phyloP scores from a whole-genome alignment of 2,329 filamentous ascomycete species.

The Sporothrix schenckii region DNA sequence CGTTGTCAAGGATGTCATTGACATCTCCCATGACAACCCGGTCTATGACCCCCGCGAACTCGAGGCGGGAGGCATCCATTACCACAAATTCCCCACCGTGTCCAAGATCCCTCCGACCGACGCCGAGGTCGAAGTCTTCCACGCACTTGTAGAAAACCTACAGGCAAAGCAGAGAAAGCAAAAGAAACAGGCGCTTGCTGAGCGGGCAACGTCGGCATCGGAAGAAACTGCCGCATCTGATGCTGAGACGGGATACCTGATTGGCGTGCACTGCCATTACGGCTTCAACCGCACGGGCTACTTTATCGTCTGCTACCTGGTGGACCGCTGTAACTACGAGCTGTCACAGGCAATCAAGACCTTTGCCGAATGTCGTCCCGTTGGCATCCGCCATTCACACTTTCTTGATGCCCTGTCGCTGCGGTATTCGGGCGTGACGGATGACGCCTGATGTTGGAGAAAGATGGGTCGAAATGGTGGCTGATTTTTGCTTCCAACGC shows the following conservation, averaged over 20 bases:
- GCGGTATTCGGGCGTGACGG: slow-evolving; percentile 57
- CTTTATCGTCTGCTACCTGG: slow-evolving; percentile 86
- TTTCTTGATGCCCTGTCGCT: slow-evolving; percentile 84
- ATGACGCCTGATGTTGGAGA: neutral
- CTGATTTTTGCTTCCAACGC: neutral
- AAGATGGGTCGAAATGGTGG: neutral
- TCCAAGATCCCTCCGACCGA: slow-evolving; percentile 80
- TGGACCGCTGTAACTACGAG: slow-evolving; percentile 72
- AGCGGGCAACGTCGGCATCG: neutral
- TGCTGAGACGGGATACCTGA: slow-evolving; percentile 43
- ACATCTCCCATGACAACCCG: slow-evolving; percentile 88
- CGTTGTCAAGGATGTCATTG: slow-evolving; percentile 75
- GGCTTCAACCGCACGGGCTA: slow-evolving; percentile 95
- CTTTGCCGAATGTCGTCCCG: slow-evolving; percentile 72
- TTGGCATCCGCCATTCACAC: slow-evolving; percentile 86
- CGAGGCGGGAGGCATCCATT: slow-evolving; percentile 67
- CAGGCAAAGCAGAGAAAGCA: slow-evolving; percentile 56
- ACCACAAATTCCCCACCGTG: slow-evolving; percentile 88
- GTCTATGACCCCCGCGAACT: slow-evolving; percentile 80
- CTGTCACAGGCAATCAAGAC: slow-evolving; percentile 77
- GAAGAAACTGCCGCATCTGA: neutral
- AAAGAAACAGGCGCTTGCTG: slow-evolving; percentile 36
- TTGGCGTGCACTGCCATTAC: slow-evolving; percentile 93
- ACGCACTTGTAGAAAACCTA: slow-evolving; percentile 61
- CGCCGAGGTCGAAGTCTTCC: slow-evolving; percentile 57